Percentiles rank a stretch among this genome's conserved stretches.
phyloP scores from a whole-genome alignment of 2,329 filamentous ascomycete genomes.

The Kalaharituber pfeilii region DNA sequence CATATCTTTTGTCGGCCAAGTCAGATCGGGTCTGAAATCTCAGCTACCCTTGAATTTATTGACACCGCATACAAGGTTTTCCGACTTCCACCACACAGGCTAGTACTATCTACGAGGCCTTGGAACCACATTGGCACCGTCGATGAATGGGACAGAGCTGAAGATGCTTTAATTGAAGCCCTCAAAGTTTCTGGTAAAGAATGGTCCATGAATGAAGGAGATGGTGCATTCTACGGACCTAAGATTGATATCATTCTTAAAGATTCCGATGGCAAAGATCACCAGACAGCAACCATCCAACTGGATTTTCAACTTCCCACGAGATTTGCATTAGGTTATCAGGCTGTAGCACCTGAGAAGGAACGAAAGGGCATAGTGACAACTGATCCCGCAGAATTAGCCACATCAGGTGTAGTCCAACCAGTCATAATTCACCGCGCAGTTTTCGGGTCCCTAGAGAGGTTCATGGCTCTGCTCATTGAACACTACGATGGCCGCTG shows the following conservation, averaged over 20 bases:
- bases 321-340: conserved; percentile 60
- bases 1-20: conserved; percentile 74
- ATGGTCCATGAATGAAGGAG: conserved; percentile 62
- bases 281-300: conserved; percentile 78
- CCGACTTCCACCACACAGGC: conserved; percentile 51
- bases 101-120: conserved; percentile 65
- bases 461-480: conserved; percentile 68
- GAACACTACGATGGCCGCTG: conserved; percentile 66
- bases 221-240: conserved; percentile 79
- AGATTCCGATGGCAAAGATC: conserved; percentile 67
- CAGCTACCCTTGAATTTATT: conserved; percentile 56
- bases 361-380: conserved; percentile 21
- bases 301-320: conserved; percentile 79
- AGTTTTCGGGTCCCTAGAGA: conserved; percentile 66
- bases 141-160: conserved; percentile 48
- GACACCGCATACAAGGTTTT: conserved; percentile 53
- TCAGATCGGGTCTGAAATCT: conserved; percentile 60
- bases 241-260: conserved; percentile 77
- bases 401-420: conserved; percentile 40
- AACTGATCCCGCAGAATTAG: conserved; percentile 33
- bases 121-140: conserved; percentile 60
- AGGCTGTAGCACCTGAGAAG: conserved; percentile 23
- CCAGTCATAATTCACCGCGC: conserved; percentile 76
- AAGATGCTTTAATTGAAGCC: conserved; percentile 46
- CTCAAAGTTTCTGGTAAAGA: conserved; percentile 45